A percentile compares a stretch with the other conserved stretches of the same genome.
These are phyloP conservation scores for Blastocystis hominis DNA, from an alignment of 352 stramenopile genomes.

Conservation along the genomic window DNA sequence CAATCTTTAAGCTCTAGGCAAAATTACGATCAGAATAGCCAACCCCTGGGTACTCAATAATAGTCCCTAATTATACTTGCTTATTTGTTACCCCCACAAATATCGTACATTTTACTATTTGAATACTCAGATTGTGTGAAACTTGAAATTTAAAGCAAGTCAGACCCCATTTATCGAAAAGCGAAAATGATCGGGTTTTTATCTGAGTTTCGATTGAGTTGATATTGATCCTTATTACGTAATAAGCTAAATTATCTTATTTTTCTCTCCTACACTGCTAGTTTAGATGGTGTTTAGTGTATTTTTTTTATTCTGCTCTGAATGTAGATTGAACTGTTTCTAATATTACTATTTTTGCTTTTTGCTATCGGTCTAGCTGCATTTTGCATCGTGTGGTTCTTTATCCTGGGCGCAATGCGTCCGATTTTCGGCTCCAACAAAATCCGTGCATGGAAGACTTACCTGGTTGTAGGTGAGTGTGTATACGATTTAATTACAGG, in stretches of 20 bases:
- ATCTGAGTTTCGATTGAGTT: background rate
- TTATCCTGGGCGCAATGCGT: background rate
- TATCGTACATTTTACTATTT: too few species aligned
- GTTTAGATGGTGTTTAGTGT: background rate
- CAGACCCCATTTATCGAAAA: too few species aligned
- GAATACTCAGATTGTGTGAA: too few species aligned
- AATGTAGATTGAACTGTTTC: background rate
- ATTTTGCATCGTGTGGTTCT: background rate
- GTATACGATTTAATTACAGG: background rate
- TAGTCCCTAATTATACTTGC: background rate
- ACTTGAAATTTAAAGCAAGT: too few species aligned
- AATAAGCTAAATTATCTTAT: background rate
- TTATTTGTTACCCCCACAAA: too few species aligned
- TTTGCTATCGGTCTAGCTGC: background rate
- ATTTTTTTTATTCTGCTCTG: background rate
- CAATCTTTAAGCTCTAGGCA: constrained; percentile 28
- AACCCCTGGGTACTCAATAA: background rate
- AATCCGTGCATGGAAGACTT: background rate
- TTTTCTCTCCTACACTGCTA: background rate
- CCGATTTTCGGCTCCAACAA: background rate
- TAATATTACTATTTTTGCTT: background rate
- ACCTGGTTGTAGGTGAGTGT: background rate
- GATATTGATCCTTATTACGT: background rate
- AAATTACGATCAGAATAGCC: background rate
- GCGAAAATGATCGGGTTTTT: background rate